phyloP scores from a whole-genome alignment of 805 yeast genomes.

The Jamesozyma piceae region DNA sequence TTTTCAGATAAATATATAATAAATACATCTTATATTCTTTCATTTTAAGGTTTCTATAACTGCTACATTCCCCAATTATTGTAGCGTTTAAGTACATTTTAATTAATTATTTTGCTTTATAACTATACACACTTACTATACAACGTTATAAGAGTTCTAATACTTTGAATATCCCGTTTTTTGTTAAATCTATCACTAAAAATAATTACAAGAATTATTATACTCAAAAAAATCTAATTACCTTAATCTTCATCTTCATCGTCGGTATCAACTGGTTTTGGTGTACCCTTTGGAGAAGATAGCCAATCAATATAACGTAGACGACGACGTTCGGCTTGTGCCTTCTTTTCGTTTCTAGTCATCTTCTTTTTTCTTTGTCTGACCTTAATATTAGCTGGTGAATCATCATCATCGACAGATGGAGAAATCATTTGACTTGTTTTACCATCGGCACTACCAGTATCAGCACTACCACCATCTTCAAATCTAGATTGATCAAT shows the following conservation, averaged over 20 bases:
- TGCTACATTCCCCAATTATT: too few relatives aligned
- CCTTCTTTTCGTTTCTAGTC: constrained; percentile 93
- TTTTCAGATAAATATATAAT: too few relatives aligned
- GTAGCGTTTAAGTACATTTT: too few relatives aligned
- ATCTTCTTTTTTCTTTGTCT: constrained; percentile 90
- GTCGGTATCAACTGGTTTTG: constrained; percentile 87
- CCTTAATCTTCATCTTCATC: constrained; percentile 46
- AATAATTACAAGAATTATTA: too few relatives aligned
- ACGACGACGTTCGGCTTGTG: constrained; percentile 87
- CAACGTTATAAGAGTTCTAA: neutral
- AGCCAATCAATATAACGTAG: constrained; percentile 91
- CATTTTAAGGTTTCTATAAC: too few relatives aligned
- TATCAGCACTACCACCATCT: constrained; percentile 53
- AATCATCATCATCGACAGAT: constrained; percentile 58
- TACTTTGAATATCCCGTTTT: neutral
- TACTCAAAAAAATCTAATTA: neutral
- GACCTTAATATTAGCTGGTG: constrained; percentile 93
- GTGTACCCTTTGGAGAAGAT: constrained; percentile 94
- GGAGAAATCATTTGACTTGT: constrained; percentile 40
- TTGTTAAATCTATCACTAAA: neutral
- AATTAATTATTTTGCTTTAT: too few relatives aligned
- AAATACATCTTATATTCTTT: too few relatives aligned
- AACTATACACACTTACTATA: neutral
- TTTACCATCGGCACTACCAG: constrained; percentile 40
- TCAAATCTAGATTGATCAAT: constrained; percentile 76